phyloP scores from a whole-genome alignment of 495 filamentous ascomycete genomes.

The Paragyromitra xinjiangensis region DNA sequence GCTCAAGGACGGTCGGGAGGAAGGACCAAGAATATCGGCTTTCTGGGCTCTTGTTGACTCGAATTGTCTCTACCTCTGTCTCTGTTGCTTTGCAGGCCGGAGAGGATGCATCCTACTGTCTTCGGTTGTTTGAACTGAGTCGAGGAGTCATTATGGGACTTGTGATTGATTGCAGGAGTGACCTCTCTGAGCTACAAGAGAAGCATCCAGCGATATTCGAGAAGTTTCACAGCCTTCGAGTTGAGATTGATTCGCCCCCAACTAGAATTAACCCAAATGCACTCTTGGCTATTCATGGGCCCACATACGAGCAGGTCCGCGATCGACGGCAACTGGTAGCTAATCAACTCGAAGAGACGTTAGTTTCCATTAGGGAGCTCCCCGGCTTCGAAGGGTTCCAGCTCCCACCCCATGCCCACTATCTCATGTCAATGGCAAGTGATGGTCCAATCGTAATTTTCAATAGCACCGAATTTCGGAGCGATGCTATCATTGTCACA shows the following conservation, averaged over 20 bases:
- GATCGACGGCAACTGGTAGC: neutral
- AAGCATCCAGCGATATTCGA: conserved; percentile 8
- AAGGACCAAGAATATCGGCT: neutral
- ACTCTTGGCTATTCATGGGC: neutral
- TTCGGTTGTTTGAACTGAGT: conserved; percentile 28
- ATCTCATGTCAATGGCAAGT: neutral
- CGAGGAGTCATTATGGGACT: conserved; percentile 42
- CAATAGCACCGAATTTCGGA: neutral
- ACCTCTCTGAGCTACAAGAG: conserved; percentile 9
- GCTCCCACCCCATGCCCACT: neutral
- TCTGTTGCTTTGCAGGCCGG: neutral
- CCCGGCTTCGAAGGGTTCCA: conserved; percentile 1
- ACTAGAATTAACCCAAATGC: neutral
- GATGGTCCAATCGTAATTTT: conserved; percentile 32
- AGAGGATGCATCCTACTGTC: conserved; percentile 1
- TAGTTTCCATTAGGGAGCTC: neutral
- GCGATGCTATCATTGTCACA: conserved; percentile 34
- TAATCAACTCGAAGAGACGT: neutral
- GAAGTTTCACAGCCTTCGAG: conserved; percentile 7
- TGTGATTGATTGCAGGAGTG: conserved; percentile 30
- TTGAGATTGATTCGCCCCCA: neutral
- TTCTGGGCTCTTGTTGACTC: neutral
- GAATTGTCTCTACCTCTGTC: too few relatives aligned
- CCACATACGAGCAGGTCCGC: neutral
- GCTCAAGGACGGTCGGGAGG: neutral